Conservation (phyloP, 2,329 filamentous ascomycete genomes). For the Cadophora gregata region DNA sequence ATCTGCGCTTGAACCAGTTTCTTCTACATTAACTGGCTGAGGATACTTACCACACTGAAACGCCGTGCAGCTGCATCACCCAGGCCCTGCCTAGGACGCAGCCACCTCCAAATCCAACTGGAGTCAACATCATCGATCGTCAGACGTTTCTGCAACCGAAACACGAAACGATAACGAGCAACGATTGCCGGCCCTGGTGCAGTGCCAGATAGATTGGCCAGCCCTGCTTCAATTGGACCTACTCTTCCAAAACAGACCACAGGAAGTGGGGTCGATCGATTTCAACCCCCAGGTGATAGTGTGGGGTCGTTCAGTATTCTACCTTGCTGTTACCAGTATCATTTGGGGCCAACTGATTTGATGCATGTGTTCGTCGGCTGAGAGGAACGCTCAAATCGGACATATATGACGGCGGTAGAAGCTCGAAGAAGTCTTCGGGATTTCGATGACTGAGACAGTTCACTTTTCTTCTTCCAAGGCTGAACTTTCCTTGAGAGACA, state of each 20-base stretch:
- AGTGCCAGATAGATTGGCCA: not conserved
- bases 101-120: constrained; percentile 12
- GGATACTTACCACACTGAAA: not conserved
- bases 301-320: not conserved
- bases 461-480: not conserved
- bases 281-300: not conserved
- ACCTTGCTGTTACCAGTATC: not conserved
- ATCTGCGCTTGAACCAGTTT: not conserved
- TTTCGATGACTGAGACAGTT: constrained; percentile 1
- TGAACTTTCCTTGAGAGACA: not conserved
- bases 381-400: not conserved
- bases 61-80: constrained; percentile 10
- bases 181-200: not conserved
- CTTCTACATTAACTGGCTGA: not conserved
- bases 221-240: not conserved
- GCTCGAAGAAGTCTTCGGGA: not conserved
- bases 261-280: not conserved
- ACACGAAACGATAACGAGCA: not conserved
- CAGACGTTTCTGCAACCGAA: not conserved
- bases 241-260: not conserved
- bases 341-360: not conserved
- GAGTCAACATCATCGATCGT: constrained; percentile 1
- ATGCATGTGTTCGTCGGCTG: not conserved
- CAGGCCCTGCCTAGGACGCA: constrained; percentile 4
- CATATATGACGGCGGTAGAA: constrained; percentile 2